Conservation (phyloP, 106 monocot genomes). For the Dendrobium nobile region DNA sequence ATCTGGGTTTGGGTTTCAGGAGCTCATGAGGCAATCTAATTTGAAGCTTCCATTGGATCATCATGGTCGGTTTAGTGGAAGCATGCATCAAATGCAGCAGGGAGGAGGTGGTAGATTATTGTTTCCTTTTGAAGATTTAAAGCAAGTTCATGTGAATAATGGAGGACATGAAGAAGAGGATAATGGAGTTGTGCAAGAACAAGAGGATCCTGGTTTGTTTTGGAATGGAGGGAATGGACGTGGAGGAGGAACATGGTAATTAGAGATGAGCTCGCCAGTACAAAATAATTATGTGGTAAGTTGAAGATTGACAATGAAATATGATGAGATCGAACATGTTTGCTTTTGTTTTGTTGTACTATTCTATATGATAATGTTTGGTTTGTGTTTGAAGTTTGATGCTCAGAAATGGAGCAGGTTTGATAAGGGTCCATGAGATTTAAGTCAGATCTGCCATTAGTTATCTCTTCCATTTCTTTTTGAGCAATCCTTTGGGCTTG, state of each 20-base stretch:
- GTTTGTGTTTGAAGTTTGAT: background rate
- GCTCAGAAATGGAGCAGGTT: background rate
- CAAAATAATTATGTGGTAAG: background rate
- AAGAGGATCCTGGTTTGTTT: background rate
- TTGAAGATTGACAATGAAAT: background rate
- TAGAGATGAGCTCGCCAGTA: background rate
- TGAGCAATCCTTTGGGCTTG: background rate
- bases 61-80: background rate
- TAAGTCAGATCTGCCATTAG: background rate
- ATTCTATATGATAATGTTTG: background rate
- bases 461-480: background rate
- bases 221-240: background rate
- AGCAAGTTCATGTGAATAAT: background rate
- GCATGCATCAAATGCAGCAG: background rate
- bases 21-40: background rate
- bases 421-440: background rate
- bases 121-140: constrained; percentile 2
- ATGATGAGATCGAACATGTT: background rate
- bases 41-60: background rate
- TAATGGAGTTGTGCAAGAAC: background rate
- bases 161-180: background rate
- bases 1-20: constrained; percentile 6
- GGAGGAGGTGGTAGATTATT: background rate
- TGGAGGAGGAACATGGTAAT: no score
- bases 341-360: background rate